Evolutionary conservation across 345 rosid genomes (phyloP).

Genomic region (Syzygium grande): DNA sequence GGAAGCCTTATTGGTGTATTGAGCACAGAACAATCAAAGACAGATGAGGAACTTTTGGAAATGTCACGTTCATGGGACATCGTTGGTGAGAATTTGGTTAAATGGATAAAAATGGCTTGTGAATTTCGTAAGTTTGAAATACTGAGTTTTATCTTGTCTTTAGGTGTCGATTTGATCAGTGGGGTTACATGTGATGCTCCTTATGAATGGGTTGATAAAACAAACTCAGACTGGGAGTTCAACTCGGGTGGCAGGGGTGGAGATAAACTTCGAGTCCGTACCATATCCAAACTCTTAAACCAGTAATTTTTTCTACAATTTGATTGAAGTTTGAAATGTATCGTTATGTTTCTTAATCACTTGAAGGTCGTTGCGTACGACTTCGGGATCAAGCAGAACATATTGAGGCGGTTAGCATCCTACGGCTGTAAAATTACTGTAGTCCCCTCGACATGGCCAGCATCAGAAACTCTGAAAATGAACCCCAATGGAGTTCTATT

Average conservation of each 20-base stretch:
- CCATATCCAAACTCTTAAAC: neutral
- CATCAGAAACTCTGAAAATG: slow-evolving; percentile 70
- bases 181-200: slow-evolving; percentile 71
- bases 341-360: slow-evolving; percentile 1
- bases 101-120: neutral
- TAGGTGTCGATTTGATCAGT: slow-evolving; percentile 86
- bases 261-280: slow-evolving; percentile 46
- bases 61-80: slow-evolving; percentile 93
- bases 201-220: slow-evolving; percentile 73
- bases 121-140: neutral
- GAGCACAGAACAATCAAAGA: slow-evolving; percentile 72
- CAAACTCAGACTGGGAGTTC: slow-evolving; percentile 77
- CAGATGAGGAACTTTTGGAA: slow-evolving; percentile 69
- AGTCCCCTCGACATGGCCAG: slow-evolving; percentile 89
- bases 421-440: slow-evolving; percentile 84
- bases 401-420: slow-evolving; percentile 71
- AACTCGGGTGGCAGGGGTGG: slow-evolving; percentile 30
- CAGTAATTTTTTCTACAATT: neutral
- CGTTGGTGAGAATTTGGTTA: slow-evolving; percentile 34
- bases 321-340: neutral
- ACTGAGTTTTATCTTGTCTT: slow-evolving; percentile 7
- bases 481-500: slow-evolving; percentile 94
- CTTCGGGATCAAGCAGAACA: slow-evolving; percentile 94
- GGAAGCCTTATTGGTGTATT: slow-evolving; percentile 96
- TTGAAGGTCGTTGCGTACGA: slow-evolving; percentile 80